Evolutionary conservation across 345 rosid species (phyloP).

Genomic region (Heritiera fomes): DNA sequence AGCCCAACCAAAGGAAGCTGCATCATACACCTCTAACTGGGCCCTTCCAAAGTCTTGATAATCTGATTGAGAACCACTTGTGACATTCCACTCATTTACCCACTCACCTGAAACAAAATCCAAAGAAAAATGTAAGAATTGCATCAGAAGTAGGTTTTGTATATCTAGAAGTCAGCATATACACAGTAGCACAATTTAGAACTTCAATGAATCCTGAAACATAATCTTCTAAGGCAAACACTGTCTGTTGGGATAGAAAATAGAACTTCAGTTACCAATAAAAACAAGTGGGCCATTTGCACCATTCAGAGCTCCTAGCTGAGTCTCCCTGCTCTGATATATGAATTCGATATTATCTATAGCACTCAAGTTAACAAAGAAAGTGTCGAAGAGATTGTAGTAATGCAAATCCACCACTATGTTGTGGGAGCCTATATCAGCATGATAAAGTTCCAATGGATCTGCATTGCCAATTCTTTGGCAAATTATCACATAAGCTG

Average conservation of each 20-base stretch:
- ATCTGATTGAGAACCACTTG: slow-evolving; percentile 50
- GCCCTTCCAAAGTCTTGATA: slow-evolving; percentile 68
- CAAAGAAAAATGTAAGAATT: neutral
- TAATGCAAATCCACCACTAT: slow-evolving; percentile 72
- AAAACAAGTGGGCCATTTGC: slow-evolving; percentile 62
- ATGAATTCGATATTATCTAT: slow-evolving; percentile 53
- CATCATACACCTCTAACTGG: slow-evolving; percentile 57
- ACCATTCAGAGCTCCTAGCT: slow-evolving; percentile 47
- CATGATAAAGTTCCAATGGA: slow-evolving; percentile 64
- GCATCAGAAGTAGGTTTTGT: too few relatives aligned
- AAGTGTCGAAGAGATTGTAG: slow-evolving; percentile 69
- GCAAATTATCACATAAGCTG: slow-evolving; percentile 63
- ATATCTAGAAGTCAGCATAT: too few relatives aligned
- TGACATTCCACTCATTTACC: slow-evolving; percentile 76
- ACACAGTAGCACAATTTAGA: neutral
- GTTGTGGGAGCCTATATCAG: slow-evolving; percentile 58
- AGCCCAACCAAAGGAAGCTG: slow-evolving; percentile 81
- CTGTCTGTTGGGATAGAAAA: neutral
- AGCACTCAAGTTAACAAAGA: slow-evolving; percentile 54
- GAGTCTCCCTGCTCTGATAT: slow-evolving; percentile 55
- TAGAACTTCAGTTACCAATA: slow-evolving; percentile 40
- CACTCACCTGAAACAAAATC: slow-evolving; percentile 59
- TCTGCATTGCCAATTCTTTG: slow-evolving; percentile 81
- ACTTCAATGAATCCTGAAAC: neutral
- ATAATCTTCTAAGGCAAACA: neutral